phyloP scores from a whole-genome alignment of 2,329 filamentous ascomycete species.

The Penicillium sumatraense region DNA sequence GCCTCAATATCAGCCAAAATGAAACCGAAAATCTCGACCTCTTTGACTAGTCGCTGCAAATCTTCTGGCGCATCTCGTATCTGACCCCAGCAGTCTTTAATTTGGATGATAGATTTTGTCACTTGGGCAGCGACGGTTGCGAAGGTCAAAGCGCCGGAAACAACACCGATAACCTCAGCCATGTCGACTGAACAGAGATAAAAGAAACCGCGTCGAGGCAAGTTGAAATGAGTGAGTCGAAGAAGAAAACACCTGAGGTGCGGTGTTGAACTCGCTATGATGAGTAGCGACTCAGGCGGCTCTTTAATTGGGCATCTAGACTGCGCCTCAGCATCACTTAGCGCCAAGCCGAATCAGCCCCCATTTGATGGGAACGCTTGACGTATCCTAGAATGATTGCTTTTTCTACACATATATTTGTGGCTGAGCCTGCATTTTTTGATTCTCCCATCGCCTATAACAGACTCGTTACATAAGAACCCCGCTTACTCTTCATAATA shows the following conservation, averaged over 20 bases:
- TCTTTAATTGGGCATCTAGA: not conserved
- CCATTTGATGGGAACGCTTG: not conserved
- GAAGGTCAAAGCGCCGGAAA: slow-evolving; percentile 1
- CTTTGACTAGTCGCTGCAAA: not conserved
- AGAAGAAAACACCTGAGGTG: not conserved
- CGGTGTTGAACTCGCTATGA: not conserved
- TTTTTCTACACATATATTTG: not conserved
- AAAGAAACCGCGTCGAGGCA: not conserved
- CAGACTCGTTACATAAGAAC: too few species aligned
- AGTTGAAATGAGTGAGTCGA: not conserved
- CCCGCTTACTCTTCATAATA: too few species aligned
- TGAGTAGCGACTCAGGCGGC: not conserved
- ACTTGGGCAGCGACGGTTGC: slow-evolving; percentile 2
- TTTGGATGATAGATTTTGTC: not conserved
- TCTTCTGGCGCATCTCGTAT: slow-evolving; percentile 3
- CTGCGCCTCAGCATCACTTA: not conserved
- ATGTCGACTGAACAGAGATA: not conserved
- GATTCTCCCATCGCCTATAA: too few species aligned
- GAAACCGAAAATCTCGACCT: not conserved
- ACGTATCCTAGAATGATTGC: not conserved
- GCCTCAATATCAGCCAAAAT: not conserved
- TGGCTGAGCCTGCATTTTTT: not conserved
- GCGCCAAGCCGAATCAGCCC: not conserved
- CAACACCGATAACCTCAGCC: slow-evolving; percentile 3
- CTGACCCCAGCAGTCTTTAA: slow-evolving; percentile 4